Conservation (phyloP, 225 moss, liverwort and hornwort genomes). For the Marchantia polymorpha region DNA sequence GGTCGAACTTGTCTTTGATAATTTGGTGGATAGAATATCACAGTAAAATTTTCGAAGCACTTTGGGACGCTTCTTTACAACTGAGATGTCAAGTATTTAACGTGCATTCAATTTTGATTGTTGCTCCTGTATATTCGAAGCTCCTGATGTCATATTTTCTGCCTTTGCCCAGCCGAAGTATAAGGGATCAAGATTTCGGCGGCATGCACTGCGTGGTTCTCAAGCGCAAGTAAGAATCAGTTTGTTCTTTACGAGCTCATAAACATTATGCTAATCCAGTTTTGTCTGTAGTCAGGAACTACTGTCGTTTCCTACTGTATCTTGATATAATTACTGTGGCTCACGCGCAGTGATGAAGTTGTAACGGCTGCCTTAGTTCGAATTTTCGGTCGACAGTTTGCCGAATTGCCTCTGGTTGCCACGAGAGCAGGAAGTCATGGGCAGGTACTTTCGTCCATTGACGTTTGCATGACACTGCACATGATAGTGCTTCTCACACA, state of each 20-base stretch:
- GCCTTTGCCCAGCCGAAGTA: slow-evolving; percentile 50
- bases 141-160: background rate
- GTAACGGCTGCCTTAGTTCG: slow-evolving; percentile 81
- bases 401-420: slow-evolving; percentile 80
- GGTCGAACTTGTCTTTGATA: background rate
- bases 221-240: slow-evolving; percentile 70
- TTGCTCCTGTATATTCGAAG: background rate
- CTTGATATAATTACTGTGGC: background rate
- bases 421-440: slow-evolving; percentile 62
- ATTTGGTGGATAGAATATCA: no score
- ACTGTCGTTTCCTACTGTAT: background rate
- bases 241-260: slow-evolving; percentile 1
- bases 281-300: background rate
- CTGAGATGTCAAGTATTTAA: no score
- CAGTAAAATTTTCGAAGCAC: no score
- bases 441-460: slow-evolving; percentile 44
- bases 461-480: no score
- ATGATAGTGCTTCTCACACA: no score
- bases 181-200: slow-evolving; percentile 74
- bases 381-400: slow-evolving; percentile 79
- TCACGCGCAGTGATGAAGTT: slow-evolving; percentile 63
- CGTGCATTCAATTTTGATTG: no score
- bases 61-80: no score
- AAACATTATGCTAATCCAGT: background rate
- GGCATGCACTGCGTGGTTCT: slow-evolving; percentile 87